Evolutionary conservation across 2,329 filamentous ascomycete genomes (phyloP).

Genomic region (Malbranchea cinnamomea): DNA sequence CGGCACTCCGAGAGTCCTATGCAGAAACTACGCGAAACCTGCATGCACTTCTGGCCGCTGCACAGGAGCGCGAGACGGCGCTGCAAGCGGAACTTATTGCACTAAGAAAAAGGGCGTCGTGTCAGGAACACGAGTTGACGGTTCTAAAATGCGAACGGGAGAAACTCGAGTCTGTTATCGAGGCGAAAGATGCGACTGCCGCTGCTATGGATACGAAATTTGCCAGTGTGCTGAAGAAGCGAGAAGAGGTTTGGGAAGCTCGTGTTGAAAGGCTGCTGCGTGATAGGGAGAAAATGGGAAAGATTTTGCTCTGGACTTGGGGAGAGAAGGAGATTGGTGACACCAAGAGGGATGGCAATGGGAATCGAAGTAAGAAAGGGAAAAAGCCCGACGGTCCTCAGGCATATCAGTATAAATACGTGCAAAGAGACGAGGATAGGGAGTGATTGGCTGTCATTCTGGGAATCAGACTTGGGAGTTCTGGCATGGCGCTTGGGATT

Average conservation of each 20-base stretch:
- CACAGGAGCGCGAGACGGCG: conserved; percentile 21
- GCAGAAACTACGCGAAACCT: conserved; percentile 23
- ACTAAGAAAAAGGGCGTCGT: conserved; percentile 13
- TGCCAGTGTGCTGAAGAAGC: conserved; percentile 25
- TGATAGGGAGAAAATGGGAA: conserved; percentile 26
- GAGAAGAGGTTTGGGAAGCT: conserved; percentile 29
- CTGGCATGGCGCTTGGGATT: no score
- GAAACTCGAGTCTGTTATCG: conserved; percentile 20
- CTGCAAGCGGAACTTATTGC: conserved; percentile 19
- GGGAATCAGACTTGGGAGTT: conserved; percentile 2
- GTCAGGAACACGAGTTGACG: conserved; percentile 15
- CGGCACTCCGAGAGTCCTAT: conserved; percentile 23
- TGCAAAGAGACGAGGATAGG: conserved; percentile 7
- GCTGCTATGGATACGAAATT: conserved; percentile 26
- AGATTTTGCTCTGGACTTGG: conserved; percentile 25
- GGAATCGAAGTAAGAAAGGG: conserved; percentile 8
- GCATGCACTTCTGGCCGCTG: conserved; percentile 18
- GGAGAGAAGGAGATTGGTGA: conserved; percentile 26
- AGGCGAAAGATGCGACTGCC: conserved; percentile 26
- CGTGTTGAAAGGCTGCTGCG: conserved; percentile 26
- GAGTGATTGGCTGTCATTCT: neutral
- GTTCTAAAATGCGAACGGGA: conserved; percentile 20
- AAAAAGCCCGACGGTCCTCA: conserved; percentile 10
- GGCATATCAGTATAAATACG: conserved; percentile 27
- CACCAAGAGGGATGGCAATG: conserved; percentile 12